These are phyloP conservation scores for Xylaria longipes DNA, from an alignment of 495 filamentous ascomycete genomes.

Conservation along the genomic window DNA sequence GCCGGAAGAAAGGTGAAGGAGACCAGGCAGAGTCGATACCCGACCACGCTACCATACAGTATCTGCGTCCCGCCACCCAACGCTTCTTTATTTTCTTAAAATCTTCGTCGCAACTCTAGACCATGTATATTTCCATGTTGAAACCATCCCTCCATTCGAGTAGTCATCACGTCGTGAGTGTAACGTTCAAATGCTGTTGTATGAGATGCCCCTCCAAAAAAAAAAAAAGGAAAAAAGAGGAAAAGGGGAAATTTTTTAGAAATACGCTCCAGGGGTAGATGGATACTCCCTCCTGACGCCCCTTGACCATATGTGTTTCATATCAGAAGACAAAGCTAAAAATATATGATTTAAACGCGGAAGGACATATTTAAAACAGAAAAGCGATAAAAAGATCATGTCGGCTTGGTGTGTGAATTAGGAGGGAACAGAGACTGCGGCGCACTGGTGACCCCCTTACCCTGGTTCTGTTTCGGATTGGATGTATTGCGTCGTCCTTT, in stretches of 20 bases:
- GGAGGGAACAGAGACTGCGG: not conserved
- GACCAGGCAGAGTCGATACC: constrained; percentile 4
- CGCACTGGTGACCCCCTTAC: not conserved
- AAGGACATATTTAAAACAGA: not conserved
- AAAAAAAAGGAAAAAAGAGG: not conserved
- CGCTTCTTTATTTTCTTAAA: constrained; percentile 7
- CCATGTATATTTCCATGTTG: constrained; percentile 20
- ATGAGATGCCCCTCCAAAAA: constrained; percentile 4
- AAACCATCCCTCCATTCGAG: not conserved
- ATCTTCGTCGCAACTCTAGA: constrained; percentile 19
- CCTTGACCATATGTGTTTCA: constrained; percentile 6
- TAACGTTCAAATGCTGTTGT: constrained; percentile 8
- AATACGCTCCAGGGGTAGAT: not conserved
- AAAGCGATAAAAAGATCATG: not conserved
- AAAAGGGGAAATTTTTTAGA: no score
- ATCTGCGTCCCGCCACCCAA: not conserved
- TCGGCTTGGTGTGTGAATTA: not conserved
- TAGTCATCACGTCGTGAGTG: constrained; percentile 16
- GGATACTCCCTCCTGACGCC: constrained; percentile 1
- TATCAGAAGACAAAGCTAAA: not conserved
- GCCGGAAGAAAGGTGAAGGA: constrained; percentile 14
- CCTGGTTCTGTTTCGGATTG: constrained; percentile 26
- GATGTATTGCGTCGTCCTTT: constrained; percentile 32
- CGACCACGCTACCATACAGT: constrained; percentile 1
- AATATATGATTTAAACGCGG: not conserved